Evolutionary conservation across 2,329 filamentous ascomycete genomes (phyloP).

Genomic region (Beauveria varroae): DNA sequence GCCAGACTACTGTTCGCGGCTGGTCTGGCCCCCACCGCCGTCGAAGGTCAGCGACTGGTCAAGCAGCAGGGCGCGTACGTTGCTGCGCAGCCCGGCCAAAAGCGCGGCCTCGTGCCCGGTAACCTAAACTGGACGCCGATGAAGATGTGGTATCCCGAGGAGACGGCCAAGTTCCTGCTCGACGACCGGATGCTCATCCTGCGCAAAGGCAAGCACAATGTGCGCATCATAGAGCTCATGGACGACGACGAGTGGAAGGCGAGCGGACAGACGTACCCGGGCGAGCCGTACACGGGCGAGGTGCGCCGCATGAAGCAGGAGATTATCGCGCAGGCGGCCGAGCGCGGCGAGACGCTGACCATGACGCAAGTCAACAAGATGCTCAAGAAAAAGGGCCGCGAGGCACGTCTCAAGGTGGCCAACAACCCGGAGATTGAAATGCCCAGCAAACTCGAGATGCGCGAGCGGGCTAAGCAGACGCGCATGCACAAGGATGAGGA

Average conservation of each 20-base stretch:
- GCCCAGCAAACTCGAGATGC: conserved; percentile 28
- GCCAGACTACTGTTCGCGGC: conserved; percentile 51
- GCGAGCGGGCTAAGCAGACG: conserved; percentile 16
- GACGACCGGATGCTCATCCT: conserved; percentile 52
- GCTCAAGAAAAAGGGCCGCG: conserved; percentile 20
- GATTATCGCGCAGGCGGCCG: conserved; percentile 28
- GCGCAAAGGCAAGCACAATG: conserved; percentile 56
- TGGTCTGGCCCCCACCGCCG: conserved; percentile 48
- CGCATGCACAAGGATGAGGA: neutral
- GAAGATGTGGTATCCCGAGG: conserved; percentile 48
- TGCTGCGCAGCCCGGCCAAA: conserved; percentile 41
- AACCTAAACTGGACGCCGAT: conserved; percentile 55
- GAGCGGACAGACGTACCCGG: conserved; percentile 44
- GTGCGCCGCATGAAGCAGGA: conserved; percentile 36
- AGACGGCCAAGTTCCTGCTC: conserved; percentile 54
- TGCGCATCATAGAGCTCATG: conserved; percentile 54
- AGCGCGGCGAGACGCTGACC: conserved; percentile 21
- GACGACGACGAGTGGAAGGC: conserved; percentile 45
- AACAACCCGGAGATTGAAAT: conserved; percentile 36
- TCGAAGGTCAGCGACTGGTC: conserved; percentile 53
- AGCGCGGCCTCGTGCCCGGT: conserved; percentile 36
- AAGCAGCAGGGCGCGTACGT: conserved; percentile 52
- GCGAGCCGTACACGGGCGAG: conserved; percentile 42
- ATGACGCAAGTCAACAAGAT: conserved; percentile 21
- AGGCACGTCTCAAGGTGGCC: conserved; percentile 22